Conservation (phyloP, 352 stramenopile species). For the Globisporangium megalacanthum region DNA sequence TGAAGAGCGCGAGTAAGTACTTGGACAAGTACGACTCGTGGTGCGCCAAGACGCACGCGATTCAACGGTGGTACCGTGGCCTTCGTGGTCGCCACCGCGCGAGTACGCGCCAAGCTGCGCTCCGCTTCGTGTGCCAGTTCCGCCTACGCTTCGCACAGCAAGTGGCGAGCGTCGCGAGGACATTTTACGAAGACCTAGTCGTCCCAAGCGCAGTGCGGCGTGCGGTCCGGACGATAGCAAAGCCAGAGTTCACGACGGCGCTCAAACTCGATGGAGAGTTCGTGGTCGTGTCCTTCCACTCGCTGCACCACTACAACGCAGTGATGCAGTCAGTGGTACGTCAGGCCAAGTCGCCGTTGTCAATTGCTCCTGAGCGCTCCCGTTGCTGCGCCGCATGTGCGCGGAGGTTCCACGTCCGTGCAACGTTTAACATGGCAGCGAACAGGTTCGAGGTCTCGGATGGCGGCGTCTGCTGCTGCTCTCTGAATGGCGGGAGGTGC, state of each 20-base stretch:
- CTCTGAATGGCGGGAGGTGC: conserved; percentile 21
- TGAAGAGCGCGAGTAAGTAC: conserved; percentile 47
- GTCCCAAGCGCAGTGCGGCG: conserved; percentile 22
- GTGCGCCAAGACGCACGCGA: conserved; percentile 31
- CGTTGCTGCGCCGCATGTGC: conserved; percentile 47
- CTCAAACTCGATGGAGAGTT: conserved; percentile 55
- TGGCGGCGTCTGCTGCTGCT: conserved; percentile 41
- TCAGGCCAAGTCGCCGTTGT: neutral
- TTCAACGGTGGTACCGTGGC: conserved; percentile 65
- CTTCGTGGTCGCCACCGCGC: conserved; percentile 28
- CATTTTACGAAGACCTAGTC: conserved; percentile 30
- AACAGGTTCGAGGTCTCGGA: conserved; percentile 26
- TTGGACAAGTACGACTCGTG: conserved; percentile 62
- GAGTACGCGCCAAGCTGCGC: conserved; percentile 18
- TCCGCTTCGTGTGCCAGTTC: conserved; percentile 26
- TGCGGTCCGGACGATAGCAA: conserved; percentile 25
- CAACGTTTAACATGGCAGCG: conserved; percentile 16
- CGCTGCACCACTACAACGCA: conserved; percentile 18
- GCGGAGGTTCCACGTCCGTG: conserved; percentile 35
- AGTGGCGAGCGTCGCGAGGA: conserved; percentile 19
- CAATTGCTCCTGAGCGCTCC: conserved; percentile 4
- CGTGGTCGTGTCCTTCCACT: conserved; percentile 57
- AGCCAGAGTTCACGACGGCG: conserved; percentile 32
- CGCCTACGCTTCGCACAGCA: conserved; percentile 22
- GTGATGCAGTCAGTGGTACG: conserved; percentile 1